These are phyloP conservation scores for Isoetes engelmannii DNA, from an alignment of 83 land plant species.

Conservation along the genomic window DNA sequence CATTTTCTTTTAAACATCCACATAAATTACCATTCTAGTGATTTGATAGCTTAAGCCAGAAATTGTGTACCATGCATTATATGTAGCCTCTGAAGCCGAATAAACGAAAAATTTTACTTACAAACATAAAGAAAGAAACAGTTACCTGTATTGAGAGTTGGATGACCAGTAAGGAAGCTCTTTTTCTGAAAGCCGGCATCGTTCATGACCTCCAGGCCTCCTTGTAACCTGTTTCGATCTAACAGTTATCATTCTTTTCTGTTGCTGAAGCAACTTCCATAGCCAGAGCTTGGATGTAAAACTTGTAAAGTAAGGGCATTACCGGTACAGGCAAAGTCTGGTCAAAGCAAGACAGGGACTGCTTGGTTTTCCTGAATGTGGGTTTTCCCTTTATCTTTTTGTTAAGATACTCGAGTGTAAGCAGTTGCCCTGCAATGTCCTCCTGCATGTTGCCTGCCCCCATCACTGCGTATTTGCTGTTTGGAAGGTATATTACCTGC, in stretches of 20 bases:
- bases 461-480: background rate
- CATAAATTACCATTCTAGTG: too few species aligned
- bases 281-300: background rate
- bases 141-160: constrained; percentile 11
- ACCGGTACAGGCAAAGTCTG: constrained; percentile 27
- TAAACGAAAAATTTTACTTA: too few species aligned
- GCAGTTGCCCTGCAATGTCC: constrained; percentile 20
- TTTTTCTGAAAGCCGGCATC: background rate
- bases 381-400: constrained; percentile 21
- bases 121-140: background rate
- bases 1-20: too few species aligned
- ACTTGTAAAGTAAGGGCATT: constrained; percentile 6
- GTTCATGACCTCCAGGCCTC: constrained; percentile 14
- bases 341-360: constrained; percentile 31
- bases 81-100: too few species aligned
- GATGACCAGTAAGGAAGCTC: constrained; percentile 25
- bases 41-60: too few species aligned
- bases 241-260: background rate
- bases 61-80: too few species aligned
- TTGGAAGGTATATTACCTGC: too few species aligned
- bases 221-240: background rate
- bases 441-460: constrained; percentile 10
- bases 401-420: constrained; percentile 17
- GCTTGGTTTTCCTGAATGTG: constrained; percentile 10
- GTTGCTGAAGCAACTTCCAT: background rate